phyloP scores from a whole-genome alignment of 768 basidiomycete genomes.

The Amylocystis lapponica region DNA sequence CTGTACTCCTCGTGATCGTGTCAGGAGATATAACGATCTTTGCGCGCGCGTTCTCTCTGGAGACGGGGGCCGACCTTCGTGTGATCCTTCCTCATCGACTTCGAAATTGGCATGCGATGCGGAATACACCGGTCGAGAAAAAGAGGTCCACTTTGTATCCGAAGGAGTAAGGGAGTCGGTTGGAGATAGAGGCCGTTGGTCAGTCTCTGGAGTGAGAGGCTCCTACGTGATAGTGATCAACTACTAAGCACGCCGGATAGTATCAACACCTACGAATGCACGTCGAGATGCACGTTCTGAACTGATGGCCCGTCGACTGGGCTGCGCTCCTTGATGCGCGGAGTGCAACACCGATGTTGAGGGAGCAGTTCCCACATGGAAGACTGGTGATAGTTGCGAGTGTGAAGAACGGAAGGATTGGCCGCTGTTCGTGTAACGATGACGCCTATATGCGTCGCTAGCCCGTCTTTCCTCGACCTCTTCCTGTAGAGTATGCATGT shows the following conservation, averaged over 20 bases:
- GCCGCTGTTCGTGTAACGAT: slow-evolving; percentile 17
- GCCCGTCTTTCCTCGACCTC: slow-evolving; percentile 73
- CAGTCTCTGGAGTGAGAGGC: slow-evolving; percentile 42
- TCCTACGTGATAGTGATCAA: slow-evolving; percentile 26
- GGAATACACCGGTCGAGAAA: slow-evolving; percentile 17
- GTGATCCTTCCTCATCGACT: slow-evolving; percentile 38
- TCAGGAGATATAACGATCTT: slow-evolving; percentile 47
- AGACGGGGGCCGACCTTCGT: slow-evolving; percentile 19
- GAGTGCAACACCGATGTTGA: slow-evolving; percentile 13
- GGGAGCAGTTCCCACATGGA: slow-evolving; percentile 20
- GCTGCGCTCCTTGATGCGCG: slow-evolving; percentile 9
- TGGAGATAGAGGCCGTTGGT: slow-evolving; percentile 37
- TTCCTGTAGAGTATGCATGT: slow-evolving; percentile 59
- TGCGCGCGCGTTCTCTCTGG: slow-evolving; percentile 33
- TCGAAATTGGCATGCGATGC: slow-evolving; percentile 30
- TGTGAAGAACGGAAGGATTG: slow-evolving; percentile 6
- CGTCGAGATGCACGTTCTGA: slow-evolving; percentile 27
- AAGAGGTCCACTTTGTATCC: slow-evolving; percentile 22
- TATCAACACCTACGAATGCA: slow-evolving; percentile 27
- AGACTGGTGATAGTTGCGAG: slow-evolving; percentile 17
- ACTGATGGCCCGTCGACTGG: slow-evolving; percentile 29
- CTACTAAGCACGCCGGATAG: neutral
- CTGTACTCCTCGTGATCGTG: slow-evolving; percentile 37
- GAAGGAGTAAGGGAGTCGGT: slow-evolving; percentile 28
- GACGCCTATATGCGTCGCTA: slow-evolving; percentile 21